Conservation (phyloP, 768 basidiomycete genomes). For the Psilocybe cubensis region DNA sequence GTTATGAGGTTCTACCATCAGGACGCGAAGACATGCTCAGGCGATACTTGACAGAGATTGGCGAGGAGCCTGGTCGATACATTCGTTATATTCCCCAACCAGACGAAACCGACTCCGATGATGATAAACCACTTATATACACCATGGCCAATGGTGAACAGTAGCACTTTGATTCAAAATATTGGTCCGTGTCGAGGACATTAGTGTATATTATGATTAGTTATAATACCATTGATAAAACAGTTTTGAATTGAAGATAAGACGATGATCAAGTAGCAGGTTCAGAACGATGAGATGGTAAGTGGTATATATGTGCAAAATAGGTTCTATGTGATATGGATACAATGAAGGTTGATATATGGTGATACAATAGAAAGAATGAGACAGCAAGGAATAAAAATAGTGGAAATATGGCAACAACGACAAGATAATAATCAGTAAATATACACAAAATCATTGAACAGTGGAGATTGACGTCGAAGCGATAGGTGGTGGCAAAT, state of each 20-base stretch:
- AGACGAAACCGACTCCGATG: conserved; percentile 41
- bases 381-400: not conserved
- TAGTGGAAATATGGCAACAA: not conserved
- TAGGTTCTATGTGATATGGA: not conserved
- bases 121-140: conserved; percentile 25
- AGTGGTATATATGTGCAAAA: not conserved
- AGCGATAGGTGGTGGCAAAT: not conserved
- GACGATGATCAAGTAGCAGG: not conserved
- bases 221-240: not conserved
- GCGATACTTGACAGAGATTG: conserved; percentile 56
- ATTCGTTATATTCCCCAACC: conserved; percentile 68
- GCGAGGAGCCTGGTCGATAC: conserved; percentile 64
- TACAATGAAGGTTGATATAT: not conserved
- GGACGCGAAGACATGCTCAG: conserved; percentile 68
- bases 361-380: not conserved
- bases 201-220: not conserved
- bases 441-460: not conserved
- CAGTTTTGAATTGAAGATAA: not conserved
- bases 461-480: not conserved
- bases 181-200: not conserved
- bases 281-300: no score
- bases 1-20: conserved; percentile 70
- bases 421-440: not conserved
- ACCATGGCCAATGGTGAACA: not conserved
- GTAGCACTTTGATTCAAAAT: not conserved